phyloP scores from a whole-genome alignment of 83 land plant genomes.

The Isoetes engelmannii region DNA sequence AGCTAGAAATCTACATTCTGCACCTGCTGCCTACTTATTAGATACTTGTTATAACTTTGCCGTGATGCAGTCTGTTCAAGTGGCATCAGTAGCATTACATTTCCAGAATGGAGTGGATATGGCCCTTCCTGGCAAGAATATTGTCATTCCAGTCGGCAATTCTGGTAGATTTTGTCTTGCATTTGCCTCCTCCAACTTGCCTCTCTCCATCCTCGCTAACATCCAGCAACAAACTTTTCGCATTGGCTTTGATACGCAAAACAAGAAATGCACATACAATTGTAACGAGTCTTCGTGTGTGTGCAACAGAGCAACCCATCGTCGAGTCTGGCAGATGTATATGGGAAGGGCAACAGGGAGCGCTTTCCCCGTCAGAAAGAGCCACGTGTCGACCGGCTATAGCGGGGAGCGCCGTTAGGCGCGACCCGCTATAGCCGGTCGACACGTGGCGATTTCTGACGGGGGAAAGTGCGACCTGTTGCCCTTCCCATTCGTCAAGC shows the following conservation, averaged over 20 bases:
- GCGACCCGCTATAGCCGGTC: too few relatives aligned
- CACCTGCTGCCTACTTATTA: constrained; percentile 46
- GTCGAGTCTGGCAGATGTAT: too few relatives aligned
- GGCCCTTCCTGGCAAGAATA: constrained; percentile 57
- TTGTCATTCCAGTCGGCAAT: constrained; percentile 59
- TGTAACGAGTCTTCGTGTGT: too few relatives aligned
- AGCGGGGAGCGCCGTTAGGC: too few relatives aligned
- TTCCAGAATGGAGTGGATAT: constrained; percentile 45
- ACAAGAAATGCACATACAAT: too few relatives aligned
- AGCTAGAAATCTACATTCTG: constrained; percentile 10
- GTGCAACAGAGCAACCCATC: too few relatives aligned
- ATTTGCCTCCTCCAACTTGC: constrained; percentile 48
- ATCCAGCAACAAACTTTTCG: constrained; percentile 82
- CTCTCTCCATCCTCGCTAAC: constrained; percentile 75
- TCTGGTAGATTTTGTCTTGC: constrained; percentile 67
- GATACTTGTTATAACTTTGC: constrained; percentile 76
- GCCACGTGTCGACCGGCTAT: too few relatives aligned
- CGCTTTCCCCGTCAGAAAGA: too few relatives aligned
- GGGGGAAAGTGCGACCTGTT: too few relatives aligned
- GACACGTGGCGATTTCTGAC: too few relatives aligned
- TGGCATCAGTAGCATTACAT: constrained; percentile 63
- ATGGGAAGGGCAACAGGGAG: too few relatives aligned
- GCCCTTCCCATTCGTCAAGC: too few relatives aligned
- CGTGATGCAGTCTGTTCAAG: constrained; percentile 50
- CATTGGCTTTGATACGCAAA: constrained; percentile 47